Base-by-base conservation (phyloP, 2,329 filamentous ascomycete species). In the Calonectria naviculata region DNA sequence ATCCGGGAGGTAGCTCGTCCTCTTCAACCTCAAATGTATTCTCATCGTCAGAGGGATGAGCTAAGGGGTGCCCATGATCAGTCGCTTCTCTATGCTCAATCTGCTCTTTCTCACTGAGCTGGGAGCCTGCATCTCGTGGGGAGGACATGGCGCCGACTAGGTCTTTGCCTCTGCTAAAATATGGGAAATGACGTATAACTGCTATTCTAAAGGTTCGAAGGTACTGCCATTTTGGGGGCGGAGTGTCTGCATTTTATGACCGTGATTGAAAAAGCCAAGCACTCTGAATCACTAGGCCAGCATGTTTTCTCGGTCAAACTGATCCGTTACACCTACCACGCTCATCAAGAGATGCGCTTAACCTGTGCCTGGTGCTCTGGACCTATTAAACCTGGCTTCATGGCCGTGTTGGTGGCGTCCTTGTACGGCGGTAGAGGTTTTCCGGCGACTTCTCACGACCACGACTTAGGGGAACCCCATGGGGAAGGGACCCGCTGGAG, bases 1-100 rank as follows among this genome's bases (percentile, higher is more conserved):
- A 79, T 1, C 76, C 75, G 2, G 69, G 67, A n/a, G 78, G 78
- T 24, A 77, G 70, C 13, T 70, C 41, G 19, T 71, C 68, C 29
- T 74, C 65, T 9, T 79, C 73, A 13, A 73, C 65, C 28, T 74
- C 74, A 44, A 76, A 78, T 4, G 42, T 70, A 28, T 71, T 73
- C 8, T 71, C 69, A 9, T 74, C 61, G 9, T 75, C 71, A 3
- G 67, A 70, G 12, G 65, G 54, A 19, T 63, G 41, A 19, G 31
- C 15, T 3, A 58, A 49, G 36, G 21, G 10, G 29, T 47, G 21
- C 4, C 24, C 38, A 21, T 65, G 24, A 21, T 54, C 60, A 13
- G 49, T 46, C n/a, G n/a, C 52, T 67, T 65, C 4, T 29, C 24
- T 47, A 7, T 65, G 68, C 9, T 72, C 52, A 24, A 29, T 68